Conservation (phyloP, 2,329 filamentous ascomycete species). For the Microsporum canis region DNA sequence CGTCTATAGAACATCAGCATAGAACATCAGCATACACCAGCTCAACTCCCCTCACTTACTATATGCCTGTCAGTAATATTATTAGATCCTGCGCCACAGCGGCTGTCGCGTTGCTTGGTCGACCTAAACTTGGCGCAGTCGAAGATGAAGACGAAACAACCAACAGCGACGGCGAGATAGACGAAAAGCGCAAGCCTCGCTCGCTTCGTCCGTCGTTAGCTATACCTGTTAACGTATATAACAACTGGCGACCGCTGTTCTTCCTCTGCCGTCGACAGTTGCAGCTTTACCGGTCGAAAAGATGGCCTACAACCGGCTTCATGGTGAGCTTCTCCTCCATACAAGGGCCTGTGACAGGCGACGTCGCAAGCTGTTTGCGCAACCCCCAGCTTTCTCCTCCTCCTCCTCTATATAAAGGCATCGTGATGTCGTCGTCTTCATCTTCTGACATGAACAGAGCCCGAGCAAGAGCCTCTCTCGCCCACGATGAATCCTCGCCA, state of each 20-base stretch:
- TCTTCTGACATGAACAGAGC: neutral
- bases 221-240: neutral
- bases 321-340: neutral
- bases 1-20: too few species aligned
- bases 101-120: neutral
- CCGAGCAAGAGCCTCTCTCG: neutral
- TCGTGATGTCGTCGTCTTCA: neutral
- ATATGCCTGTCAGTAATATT: neutral
- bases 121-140: neutral
- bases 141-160: neutral
- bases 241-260: neutral
- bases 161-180: neutral
- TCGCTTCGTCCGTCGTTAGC: neutral
- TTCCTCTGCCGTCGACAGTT: neutral
- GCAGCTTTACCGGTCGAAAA: neutral
- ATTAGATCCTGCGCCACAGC: neutral
- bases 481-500: slow-evolving; percentile 4
- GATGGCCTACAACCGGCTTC: slow-evolving; percentile 5
- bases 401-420: neutral
- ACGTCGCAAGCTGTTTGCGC: neutral
- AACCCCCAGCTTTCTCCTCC: neutral
- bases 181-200: neutral
- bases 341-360: neutral
- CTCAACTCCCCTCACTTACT: neutral
- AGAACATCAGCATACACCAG: too few species aligned